Percentiles rank a stretch among this genome's conserved stretches.
Evolutionary conservation across 2,329 filamentous ascomycete genomes (phyloP).

Genomic region (Sporothrix phasma): DNA sequence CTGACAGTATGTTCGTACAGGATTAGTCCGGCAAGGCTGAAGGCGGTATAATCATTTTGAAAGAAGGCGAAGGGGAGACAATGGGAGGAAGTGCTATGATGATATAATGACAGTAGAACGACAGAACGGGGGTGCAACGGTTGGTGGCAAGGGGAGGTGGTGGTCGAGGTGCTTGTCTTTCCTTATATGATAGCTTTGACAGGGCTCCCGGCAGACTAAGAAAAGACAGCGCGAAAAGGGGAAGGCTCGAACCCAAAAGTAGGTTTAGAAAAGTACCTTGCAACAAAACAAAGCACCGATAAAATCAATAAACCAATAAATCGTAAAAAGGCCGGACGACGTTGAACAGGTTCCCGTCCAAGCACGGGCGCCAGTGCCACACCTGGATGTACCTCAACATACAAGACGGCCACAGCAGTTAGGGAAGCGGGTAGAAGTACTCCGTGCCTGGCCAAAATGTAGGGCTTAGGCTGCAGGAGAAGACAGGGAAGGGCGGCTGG

Average conservation of each 20-base stretch:
- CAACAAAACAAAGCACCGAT: not conserved
- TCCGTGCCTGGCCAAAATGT: not conserved
- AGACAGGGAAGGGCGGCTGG: not conserved
- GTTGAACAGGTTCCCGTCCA: not conserved
- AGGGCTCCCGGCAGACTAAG: slow-evolving; percentile 1
- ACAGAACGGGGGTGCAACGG: not conserved
- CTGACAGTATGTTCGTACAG: not conserved
- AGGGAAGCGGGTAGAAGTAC: not conserved
- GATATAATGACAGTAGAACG: slow-evolving; percentile 9
- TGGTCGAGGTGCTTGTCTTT: not conserved
- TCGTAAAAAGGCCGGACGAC: no score
- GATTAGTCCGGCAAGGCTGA: not conserved
- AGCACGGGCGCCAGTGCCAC: not conserved
- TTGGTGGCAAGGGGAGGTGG: not conserved
- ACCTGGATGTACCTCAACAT: not conserved
- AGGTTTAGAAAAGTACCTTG: not conserved
- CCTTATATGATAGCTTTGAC: not conserved
- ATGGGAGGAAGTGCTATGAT: slow-evolving; percentile 3
- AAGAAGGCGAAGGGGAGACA: not conserved
- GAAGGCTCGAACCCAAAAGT: not conserved
- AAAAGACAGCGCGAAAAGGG: not conserved
- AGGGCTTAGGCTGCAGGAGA: slow-evolving; percentile 8
- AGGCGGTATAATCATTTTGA: not conserved
- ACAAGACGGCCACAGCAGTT: not conserved
- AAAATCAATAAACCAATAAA: not conserved